These are phyloP conservation scores for Ceratocystis cubensis DNA, from an alignment of 2,329 filamentous ascomycete genomes.

Conservation along the genomic window DNA sequence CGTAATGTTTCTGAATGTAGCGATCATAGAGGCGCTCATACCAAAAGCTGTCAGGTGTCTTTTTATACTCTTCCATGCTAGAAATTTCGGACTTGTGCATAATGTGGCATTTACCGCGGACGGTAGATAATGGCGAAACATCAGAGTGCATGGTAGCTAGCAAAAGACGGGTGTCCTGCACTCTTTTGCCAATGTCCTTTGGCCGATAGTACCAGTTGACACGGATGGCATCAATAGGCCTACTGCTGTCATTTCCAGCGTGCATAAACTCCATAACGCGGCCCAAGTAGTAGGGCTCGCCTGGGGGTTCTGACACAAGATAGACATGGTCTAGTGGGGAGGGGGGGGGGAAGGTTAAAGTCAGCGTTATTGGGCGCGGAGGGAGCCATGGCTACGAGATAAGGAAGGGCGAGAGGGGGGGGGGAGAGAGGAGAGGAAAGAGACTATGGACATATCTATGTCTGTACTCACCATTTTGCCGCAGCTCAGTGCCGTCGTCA, in stretches of 20 bases:
- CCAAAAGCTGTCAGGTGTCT: conserved; percentile 80
- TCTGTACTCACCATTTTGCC: conserved; percentile 64
- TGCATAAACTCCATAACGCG: conserved; percentile 98
- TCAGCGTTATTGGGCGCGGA: background rate
- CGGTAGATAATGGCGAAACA: conserved; percentile 77
- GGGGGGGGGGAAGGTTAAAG: background rate
- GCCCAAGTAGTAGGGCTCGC: conserved; percentile 93
- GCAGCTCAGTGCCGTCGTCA: conserved; percentile 77
- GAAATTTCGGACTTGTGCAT: conserved; percentile 76
- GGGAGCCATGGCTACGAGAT: no score
- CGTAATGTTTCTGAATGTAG: conserved; percentile 96
- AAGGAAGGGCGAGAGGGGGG: background rate
- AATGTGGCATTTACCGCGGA: conserved; percentile 89
- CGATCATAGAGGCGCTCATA: conserved; percentile 96
- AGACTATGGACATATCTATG: background rate
- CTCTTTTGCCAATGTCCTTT: conserved; percentile 86
- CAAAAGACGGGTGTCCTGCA: conserved; percentile 77
- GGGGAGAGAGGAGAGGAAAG: background rate
- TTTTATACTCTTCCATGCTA: conserved; percentile 72
- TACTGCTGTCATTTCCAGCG: conserved; percentile 56
- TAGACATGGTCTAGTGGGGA: conserved; percentile 59
- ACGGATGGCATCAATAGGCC: conserved; percentile 71
- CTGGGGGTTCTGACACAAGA: conserved; percentile 90
- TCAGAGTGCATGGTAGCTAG: conserved; percentile 99
- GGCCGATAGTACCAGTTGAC: conserved; percentile 99